Base-by-base conservation (phyloP, 176 grass and related monocot genomes). In the Juncus inflexus region DNA sequence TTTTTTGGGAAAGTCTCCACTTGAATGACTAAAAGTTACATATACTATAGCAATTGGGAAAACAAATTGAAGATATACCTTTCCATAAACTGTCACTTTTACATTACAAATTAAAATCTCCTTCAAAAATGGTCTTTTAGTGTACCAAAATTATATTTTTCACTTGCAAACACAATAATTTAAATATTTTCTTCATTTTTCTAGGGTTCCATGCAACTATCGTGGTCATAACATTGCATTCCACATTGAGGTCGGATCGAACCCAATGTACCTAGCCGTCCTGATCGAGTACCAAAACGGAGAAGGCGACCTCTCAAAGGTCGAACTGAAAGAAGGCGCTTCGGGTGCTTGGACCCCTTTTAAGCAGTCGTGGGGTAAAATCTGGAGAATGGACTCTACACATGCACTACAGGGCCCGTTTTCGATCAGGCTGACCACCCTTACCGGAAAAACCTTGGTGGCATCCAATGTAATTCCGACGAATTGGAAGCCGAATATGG, bases 231-330 rank as follows among this genome's bases (percentile, higher is more conserved):
- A 90, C 74, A 65, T 95, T 60, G 78, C 83, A 5, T 96, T 96
- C 76, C 84, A 80, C 58, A 79, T 96, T 10, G 76, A 96, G 69
- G 52, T 76, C 35, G 65, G 58, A 47, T 96, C 87, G 2, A 96
- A 78, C 81, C 84, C 84, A 2, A 71, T 80, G 1, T 87, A 90
- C 84, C 58, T 90, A 9, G 84, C 91, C 8, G 41, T 96, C 50
- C 76, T 96, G 7, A 82, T 90, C 3, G 87, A 90, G 91, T 90
- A 90, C 84, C 86, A 96, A 75, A 85, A 87, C 58, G 91, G 87
- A 67, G 87, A 96, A 81, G 91, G 91, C 53, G 87, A 96, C 78
- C 86, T 90, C 35, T 76, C 89, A 3, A 76, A 86, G 50, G 91
- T 96, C 35, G 87, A 96, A 52, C 58, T 96, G 0, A 86, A 84